Percentiles rank a stretch among this genome's conserved stretches.
These are phyloP conservation scores for Viridothelium virens DNA, from an alignment of 495 filamentous ascomycete species.

Conservation along the genomic window DNA sequence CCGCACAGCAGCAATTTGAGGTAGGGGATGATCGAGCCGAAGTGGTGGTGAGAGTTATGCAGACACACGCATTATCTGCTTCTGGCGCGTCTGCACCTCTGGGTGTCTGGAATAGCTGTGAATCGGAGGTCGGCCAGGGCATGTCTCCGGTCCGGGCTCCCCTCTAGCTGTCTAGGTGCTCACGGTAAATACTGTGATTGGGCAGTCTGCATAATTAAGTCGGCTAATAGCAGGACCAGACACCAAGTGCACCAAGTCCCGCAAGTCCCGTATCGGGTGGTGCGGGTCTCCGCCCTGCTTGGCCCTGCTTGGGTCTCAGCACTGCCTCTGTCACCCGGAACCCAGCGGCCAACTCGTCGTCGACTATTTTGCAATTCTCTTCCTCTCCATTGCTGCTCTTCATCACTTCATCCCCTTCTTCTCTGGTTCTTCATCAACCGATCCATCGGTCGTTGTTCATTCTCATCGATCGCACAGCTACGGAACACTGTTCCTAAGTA, in stretches of 20 bases:
- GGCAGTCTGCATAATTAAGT: too few relatives aligned
- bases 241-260: background rate
- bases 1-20: too few relatives aligned
- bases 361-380: background rate
- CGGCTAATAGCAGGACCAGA: background rate
- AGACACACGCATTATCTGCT: too few relatives aligned
- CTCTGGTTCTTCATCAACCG: background rate
- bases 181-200: too few relatives aligned
- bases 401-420: background rate
- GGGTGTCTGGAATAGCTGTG: too few relatives aligned
- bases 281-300: background rate
- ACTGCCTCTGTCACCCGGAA: background rate
- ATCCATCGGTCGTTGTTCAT: background rate
- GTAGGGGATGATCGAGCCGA: too few relatives aligned
- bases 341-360: background rate
- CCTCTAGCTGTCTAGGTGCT: background rate
- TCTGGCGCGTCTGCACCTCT: too few relatives aligned
- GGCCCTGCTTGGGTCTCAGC: too few relatives aligned
- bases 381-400: background rate
- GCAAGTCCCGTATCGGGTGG: background rate
- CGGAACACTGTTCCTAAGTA: background rate
- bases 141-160: background rate
- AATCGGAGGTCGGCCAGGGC: background rate
- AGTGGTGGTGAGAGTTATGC: too few relatives aligned
- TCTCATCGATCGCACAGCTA: background rate